Evolutionary conservation across 768 basidiomycete genomes (phyloP), one percentile per base, ranked within the genome.

Genomic region (Termitomyces sp.): DNA sequence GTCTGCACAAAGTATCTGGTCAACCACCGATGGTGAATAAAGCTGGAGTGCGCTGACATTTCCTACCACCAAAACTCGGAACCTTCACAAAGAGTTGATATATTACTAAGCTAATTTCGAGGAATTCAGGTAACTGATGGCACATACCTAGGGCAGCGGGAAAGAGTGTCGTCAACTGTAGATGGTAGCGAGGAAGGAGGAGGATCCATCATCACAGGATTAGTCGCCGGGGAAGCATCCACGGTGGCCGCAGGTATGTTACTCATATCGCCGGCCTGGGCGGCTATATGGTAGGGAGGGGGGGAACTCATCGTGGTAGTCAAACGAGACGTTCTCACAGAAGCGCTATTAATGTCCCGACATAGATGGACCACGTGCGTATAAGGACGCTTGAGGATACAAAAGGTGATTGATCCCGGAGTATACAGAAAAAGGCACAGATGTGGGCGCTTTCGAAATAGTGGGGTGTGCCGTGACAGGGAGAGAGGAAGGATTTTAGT

Each of bases 41-140:
- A 22, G n/a, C 3, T 18, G 20, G 12, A 42, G 22, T 12, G 41
- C 20, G 13, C 57, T 9, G 6, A 58, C 57, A 44, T 58, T 58
- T 31, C 57, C 57, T 33, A 58, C 57, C 22, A 58, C 48, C 3
- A 58, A 30, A 5, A 49, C 51, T 30, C 56, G 46, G 30, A 57
- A 57, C n/a, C 56, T 57, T 34, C 18, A 20, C 22, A 11, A 57
- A 8, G 27, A 11, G 22, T 20, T 5, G 37, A 31, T 24, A 44
- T 33, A 20, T 11, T 11, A 50, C 31, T 50, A 41, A 51, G 41
- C 13, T 4, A 50, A 18, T 12, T 34, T 33, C 5, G 5, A 16
- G 31, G n/a, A 55, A 39, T n/a, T 7, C 16, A 39, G 5, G 16
- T 0, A 18, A n/a, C n/a, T 53, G 37, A 42, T 18, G 6, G 8